These are phyloP conservation scores for Lecanicillium sp. DNA, from an alignment of 2,329 filamentous ascomycete species.

Conservation along the genomic window DNA sequence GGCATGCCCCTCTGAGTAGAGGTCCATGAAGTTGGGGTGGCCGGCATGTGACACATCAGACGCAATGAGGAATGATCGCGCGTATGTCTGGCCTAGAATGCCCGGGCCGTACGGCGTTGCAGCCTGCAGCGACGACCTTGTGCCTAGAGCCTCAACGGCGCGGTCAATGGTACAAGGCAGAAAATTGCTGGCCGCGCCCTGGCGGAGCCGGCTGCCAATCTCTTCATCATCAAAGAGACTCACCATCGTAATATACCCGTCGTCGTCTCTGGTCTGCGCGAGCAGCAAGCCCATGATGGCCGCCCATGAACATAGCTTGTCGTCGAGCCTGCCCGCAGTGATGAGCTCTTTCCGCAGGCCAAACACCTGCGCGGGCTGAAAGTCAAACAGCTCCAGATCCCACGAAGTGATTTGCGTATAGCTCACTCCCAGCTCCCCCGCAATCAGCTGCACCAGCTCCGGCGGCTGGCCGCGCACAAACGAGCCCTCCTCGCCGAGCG, in stretches of 20 bases:
- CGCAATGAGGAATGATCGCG: constrained; percentile 85
- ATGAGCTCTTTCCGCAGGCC: constrained; percentile 91
- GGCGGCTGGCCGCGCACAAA: constrained; percentile 82
- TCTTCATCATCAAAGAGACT: constrained; percentile 97
- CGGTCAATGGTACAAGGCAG: constrained; percentile 75
- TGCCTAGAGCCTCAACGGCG: constrained; percentile 62
- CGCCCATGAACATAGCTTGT: constrained; percentile 94
- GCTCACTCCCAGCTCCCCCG: constrained; percentile 67
- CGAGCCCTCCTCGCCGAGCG: constrained; percentile 54
- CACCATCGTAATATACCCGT: constrained; percentile 77
- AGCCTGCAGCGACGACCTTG: constrained; percentile 26
- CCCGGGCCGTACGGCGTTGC: constrained; percentile 43
- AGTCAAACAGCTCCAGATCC: constrained; percentile 94
- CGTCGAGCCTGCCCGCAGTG: constrained; percentile 89
- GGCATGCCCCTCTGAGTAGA: constrained; percentile 78
- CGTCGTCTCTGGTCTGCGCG: constrained; percentile 49
- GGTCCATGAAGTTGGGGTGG: constrained; percentile 84
- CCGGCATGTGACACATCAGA: constrained; percentile 91
- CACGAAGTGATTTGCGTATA: constrained; percentile 80
- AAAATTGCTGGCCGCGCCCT: constrained; percentile 87
- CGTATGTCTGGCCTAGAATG: constrained; percentile 74
- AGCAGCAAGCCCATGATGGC: constrained; percentile 78
- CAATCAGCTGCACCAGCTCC: constrained; percentile 76
- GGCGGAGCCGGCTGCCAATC: constrained; percentile 82
- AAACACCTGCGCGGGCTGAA: constrained; percentile 74